These are phyloP conservation scores for Chimonanthus praecox DNA, from an alignment of 164 flowering plant genomes.

Conservation along the genomic window DNA sequence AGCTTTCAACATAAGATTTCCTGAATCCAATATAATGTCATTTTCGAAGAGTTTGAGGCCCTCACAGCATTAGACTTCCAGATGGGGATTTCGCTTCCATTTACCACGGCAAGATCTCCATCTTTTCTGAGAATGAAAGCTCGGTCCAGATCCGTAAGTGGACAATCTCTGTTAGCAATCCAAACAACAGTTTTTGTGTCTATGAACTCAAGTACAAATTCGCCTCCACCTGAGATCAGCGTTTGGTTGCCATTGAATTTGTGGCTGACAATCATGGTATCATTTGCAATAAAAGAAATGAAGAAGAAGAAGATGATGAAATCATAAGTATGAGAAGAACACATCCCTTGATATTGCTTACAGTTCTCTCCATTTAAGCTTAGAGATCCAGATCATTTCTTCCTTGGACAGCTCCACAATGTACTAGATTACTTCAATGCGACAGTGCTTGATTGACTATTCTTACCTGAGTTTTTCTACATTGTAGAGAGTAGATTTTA, in stretches of 20 bases:
- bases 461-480: too few species aligned
- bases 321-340: too few species aligned
- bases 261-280: neutral
- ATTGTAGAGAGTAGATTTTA: too few species aligned
- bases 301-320: neutral
- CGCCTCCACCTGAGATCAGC: neutral
- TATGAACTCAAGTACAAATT: neutral
- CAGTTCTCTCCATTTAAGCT: too few species aligned
- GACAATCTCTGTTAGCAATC: constrained; percentile 2
- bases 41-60: neutral
- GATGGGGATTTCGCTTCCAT: neutral
- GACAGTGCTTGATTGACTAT: too few species aligned
- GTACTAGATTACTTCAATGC: too few species aligned
- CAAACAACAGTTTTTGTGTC: neutral
- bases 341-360: too few species aligned
- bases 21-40: neutral
- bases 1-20: neutral
- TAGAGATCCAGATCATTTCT: too few species aligned
- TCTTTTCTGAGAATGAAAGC: neutral
- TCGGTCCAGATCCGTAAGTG: neutral
- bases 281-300: neutral
- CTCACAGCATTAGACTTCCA: neutral
- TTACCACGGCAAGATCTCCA: neutral
- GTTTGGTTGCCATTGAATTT: neutral
- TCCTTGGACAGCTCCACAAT: too few species aligned